Evolutionary conservation across 164 flowering plant genomes (phyloP).

Genomic region (Nelumbo lutea): DNA sequence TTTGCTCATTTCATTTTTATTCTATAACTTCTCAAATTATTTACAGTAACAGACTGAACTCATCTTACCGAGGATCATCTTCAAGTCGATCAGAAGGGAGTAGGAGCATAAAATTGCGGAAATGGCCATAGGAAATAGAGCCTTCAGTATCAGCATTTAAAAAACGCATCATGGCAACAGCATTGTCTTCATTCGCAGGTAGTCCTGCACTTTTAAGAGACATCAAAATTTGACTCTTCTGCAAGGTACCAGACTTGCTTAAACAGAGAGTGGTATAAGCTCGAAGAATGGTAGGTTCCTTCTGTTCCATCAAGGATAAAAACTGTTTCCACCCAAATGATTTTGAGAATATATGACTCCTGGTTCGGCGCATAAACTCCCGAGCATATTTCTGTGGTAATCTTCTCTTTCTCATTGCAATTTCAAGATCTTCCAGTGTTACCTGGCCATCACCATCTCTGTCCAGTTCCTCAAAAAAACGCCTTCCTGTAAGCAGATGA

Average conservation of each 20-base stretch:
- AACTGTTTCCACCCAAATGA: conserved; percentile 99
- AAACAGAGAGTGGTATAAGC: conserved; percentile 95
- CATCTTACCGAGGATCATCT: conserved; percentile 91
- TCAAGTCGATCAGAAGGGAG: conserved; percentile 91
- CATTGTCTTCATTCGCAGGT: conserved; percentile 94
- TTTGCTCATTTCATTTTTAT: background rate
- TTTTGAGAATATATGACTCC: conserved; percentile 80
- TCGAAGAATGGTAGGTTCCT: conserved; percentile 90
- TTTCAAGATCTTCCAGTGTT: conserved; percentile 88
- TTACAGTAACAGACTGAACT: conserved; percentile 5
- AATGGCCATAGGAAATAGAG: conserved; percentile 96
- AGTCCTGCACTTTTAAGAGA: conserved; percentile 89
- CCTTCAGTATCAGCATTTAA: conserved; percentile 80
- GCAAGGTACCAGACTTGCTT: conserved; percentile 92
- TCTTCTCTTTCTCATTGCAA: conserved; percentile 85
- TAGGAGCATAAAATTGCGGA: conserved; percentile 90
- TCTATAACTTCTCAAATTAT: background rate
- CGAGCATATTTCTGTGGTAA: conserved; percentile 86
- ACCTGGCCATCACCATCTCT: conserved; percentile 98
- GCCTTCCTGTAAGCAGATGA: conserved; percentile 53
- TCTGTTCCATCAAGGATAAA: conserved; percentile 91
- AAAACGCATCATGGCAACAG: conserved; percentile 96
- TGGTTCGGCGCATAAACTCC: conserved; percentile 79
- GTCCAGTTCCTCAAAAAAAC: conserved; percentile 94
- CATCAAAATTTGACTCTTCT: conserved; percentile 85